Percentiles rank a stretch among this genome's conserved stretches.
Evolutionary conservation across 257 asterid genomes (phyloP).

Genomic region (Solanum chaucha): DNA sequence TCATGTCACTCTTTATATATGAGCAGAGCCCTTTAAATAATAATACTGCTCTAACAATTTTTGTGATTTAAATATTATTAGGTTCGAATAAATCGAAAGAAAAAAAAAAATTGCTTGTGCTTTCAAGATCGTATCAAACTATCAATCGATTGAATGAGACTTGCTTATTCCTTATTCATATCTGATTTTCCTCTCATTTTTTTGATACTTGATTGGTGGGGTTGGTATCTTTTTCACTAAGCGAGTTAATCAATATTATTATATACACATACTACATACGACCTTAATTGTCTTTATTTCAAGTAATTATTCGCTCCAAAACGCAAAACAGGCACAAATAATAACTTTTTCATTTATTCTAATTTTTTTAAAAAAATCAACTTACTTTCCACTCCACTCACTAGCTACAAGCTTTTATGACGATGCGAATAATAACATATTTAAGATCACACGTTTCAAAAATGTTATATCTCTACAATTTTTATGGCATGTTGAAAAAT

Average conservation of each 20-base stretch:
- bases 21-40: constrained; percentile 14
- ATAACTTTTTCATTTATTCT: not conserved
- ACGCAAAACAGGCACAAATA: not conserved
- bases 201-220: not conserved
- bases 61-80: not conserved
- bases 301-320: not conserved
- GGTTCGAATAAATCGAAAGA: not conserved
- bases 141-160: not conserved
- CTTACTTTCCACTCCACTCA: not conserved
- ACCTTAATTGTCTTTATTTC: not conserved
- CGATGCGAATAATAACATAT: no score
- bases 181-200: not conserved
- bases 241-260: not conserved
- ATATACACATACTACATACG: not conserved
- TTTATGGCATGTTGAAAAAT: not conserved
- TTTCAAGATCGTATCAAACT: not conserved
- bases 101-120: not conserved
- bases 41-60: not conserved
- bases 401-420: not conserved
- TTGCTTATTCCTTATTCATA: not conserved
- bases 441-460: not conserved
- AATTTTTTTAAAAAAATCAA: not conserved
- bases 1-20: constrained; percentile 11
- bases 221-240: not conserved
- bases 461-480: not conserved